Conservation (phyloP, 1,284 basidiomycete genomes). For the Cutaneotrichosporon sp. region DNA sequence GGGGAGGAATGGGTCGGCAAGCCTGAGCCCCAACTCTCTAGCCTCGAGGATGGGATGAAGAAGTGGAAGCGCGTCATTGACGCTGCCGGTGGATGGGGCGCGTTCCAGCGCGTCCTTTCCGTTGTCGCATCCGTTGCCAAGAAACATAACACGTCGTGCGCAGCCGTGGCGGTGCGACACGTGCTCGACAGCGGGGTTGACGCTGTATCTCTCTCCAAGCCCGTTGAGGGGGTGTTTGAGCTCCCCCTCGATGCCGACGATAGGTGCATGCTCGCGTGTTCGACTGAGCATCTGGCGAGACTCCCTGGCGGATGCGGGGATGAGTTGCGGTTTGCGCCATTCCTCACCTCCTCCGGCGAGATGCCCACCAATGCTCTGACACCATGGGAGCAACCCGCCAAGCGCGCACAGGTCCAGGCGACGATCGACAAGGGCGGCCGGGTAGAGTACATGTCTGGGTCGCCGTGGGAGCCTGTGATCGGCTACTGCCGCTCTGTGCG, state of each 20-base stretch:
- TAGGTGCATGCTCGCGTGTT: neutral
- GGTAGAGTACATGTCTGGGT: slow-evolving; percentile 15
- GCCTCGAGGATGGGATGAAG: neutral
- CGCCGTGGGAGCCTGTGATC: slow-evolving; percentile 18
- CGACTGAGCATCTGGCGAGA: neutral
- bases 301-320: slow-evolving; percentile 10
- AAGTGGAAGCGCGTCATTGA: slow-evolving; percentile 28
- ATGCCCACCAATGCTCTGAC: neutral
- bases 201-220: slow-evolving; percentile 7
- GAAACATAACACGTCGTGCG: slow-evolving; percentile 18
- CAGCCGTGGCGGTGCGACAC: slow-evolving; percentile 22
- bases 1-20: slow-evolving; percentile 23
- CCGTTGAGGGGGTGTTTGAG: neutral
- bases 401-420: slow-evolving; percentile 2
- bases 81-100: slow-evolving; percentile 26
- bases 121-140: slow-evolving; percentile 19
- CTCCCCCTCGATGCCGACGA: slow-evolving; percentile 6
- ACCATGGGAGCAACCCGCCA: neutral
- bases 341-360: slow-evolving; percentile 1
- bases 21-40: slow-evolving; percentile 10
- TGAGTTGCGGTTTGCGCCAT: slow-evolving; percentile 12
- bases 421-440: slow-evolving; percentile 8
- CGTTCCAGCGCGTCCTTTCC: slow-evolving; percentile 22
- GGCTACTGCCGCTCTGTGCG: slow-evolving; percentile 15
- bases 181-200: slow-evolving; percentile 25